Evolutionary conservation across 2,329 filamentous ascomycete species (phyloP).

Genomic region (Elsinoe necatrix): DNA sequence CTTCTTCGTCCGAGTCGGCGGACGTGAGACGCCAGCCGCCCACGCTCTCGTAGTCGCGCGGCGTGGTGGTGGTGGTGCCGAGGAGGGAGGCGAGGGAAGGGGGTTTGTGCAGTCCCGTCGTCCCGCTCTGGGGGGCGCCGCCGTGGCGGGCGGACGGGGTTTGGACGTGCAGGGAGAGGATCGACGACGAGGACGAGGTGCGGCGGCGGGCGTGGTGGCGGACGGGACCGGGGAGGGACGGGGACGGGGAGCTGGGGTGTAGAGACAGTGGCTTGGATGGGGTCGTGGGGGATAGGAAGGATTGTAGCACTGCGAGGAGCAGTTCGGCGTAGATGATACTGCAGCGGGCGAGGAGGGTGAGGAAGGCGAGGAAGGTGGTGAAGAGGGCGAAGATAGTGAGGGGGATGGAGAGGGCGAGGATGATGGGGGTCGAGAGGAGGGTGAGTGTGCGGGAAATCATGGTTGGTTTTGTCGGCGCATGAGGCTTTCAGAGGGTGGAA

Average conservation of each 20-base stretch:
- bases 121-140: slow-evolving; percentile 19
- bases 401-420: slow-evolving; percentile 12
- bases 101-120: slow-evolving; percentile 26
- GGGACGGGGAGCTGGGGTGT: slow-evolving; percentile 20
- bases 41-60: slow-evolving; percentile 37
- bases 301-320: slow-evolving; percentile 32
- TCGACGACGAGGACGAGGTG: slow-evolving; percentile 23
- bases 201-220: slow-evolving; percentile 23
- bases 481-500: neutral
- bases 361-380: slow-evolving; percentile 14
- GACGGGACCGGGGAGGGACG: slow-evolving; percentile 22
- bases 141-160: slow-evolving; percentile 15
- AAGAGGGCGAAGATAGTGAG: slow-evolving; percentile 13
- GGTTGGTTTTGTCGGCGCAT: slow-evolving; percentile 6
- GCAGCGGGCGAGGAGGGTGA: slow-evolving; percentile 26
- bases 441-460: slow-evolving; percentile 34
- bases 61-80: slow-evolving; percentile 23
- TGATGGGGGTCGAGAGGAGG: slow-evolving; percentile 26
- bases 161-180: slow-evolving; percentile 20
- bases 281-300: slow-evolving; percentile 26
- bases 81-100: slow-evolving; percentile 30
- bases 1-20: slow-evolving; percentile 34
- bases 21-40: slow-evolving; percentile 33
- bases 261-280: slow-evolving; percentile 18
- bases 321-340: slow-evolving; percentile 37